A percentile compares a stretch with the other conserved stretches of the same genome.
phyloP scores from a whole-genome alignment of 164 flowering plant species.

The Stephania japonica region DNA sequence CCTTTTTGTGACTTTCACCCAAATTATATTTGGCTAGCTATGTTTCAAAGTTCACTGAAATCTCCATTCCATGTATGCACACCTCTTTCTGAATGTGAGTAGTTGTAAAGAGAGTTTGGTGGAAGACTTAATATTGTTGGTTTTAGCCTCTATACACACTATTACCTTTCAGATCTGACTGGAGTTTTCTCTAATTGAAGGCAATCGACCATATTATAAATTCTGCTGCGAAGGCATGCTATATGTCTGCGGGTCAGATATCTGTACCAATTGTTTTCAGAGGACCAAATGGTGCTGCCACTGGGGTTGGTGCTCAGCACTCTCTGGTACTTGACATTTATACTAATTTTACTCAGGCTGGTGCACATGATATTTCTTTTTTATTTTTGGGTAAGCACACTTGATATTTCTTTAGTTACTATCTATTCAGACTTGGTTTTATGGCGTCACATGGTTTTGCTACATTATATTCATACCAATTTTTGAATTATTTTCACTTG shows the following conservation, averaged over 20 bases:
- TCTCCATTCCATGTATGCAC: background rate
- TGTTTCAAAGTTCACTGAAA: background rate
- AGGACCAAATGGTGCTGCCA: conserved; percentile 99
- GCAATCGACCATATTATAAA: conserved; percentile 97
- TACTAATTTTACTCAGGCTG: background rate
- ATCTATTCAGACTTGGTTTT: background rate
- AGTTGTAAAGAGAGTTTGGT: background rate
- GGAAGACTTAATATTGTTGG: background rate
- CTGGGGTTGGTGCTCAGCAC: conserved; percentile 99
- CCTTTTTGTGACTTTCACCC: background rate
- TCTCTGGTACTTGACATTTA: conserved; percentile 55
- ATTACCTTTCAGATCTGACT: background rate
- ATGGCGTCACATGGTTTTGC: background rate
- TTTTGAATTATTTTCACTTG: background rate
- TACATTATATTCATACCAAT: background rate
- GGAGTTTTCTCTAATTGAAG: conserved; percentile 35
- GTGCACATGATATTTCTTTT: background rate
- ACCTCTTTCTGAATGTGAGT: background rate
- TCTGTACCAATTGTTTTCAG: conserved; percentile 91
- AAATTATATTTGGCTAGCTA: background rate
- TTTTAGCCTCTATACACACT: background rate
- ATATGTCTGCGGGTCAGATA: conserved; percentile 95
- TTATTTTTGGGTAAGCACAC: too few relatives aligned
- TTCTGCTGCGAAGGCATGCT: conserved; percentile 92
- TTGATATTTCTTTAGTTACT: too few relatives aligned